Evolutionary conservation across 192 early-diverging fungal species (phyloP).

Genomic region (Podila epicladia): DNA sequence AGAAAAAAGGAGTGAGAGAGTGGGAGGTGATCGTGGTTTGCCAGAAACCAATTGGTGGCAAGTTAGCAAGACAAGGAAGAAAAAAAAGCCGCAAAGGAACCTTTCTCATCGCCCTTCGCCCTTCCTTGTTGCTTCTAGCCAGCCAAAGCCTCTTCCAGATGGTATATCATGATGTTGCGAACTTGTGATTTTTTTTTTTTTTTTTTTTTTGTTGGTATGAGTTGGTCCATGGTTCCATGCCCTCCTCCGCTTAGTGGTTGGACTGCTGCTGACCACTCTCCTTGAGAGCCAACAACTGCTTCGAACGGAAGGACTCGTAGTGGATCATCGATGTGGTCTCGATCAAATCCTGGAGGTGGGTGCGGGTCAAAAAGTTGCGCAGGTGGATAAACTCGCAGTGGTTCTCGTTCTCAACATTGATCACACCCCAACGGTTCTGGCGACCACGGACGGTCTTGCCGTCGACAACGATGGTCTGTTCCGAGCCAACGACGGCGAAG

Average conservation of each 20-base stretch:
- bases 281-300: slow-evolving; percentile 68
- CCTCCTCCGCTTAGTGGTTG: background rate
- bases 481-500: slow-evolving; percentile 95
- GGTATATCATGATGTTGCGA: background rate
- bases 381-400: slow-evolving; percentile 97
- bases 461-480: slow-evolving; percentile 85
- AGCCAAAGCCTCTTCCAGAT: too few relatives aligned
- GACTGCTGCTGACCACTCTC: slow-evolving; percentile 58
- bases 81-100: background rate
- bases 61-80: background rate
- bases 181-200: background rate
- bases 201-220: background rate
- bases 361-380: slow-evolving; percentile 92
- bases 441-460: slow-evolving; percentile 91
- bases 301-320: slow-evolving; percentile 95
- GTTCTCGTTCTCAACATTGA: slow-evolving; percentile 92
- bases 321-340: slow-evolving; percentile 94
- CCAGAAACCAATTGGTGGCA: background rate
- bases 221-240: too few relatives aligned
- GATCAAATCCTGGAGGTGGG: slow-evolving; percentile 97
- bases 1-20: background rate
- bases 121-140: too few relatives aligned
- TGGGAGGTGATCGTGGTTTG: background rate
- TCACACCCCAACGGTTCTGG: slow-evolving; percentile 88
- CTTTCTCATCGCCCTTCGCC: background rate